phyloP scores from a whole-genome alignment of 371 early-diverging fungal species.

The Umbelopsis sp. region DNA sequence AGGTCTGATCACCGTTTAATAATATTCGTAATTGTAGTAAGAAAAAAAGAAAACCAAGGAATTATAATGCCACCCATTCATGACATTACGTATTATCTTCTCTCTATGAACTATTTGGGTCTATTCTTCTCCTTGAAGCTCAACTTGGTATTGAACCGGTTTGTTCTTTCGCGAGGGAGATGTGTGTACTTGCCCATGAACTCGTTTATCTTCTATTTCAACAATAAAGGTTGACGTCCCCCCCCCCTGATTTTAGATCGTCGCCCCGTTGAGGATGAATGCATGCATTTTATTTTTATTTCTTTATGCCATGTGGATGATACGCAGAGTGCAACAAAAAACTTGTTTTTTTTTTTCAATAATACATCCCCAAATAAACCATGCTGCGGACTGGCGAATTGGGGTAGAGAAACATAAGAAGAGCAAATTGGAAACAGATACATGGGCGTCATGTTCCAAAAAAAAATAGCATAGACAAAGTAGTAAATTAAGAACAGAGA shows the following conservation, averaged over 20 bases:
- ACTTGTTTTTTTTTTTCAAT: not conserved
- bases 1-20: constrained; percentile 8
- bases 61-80: no score
- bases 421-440: no score
- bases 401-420: constrained; percentile 1
- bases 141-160: no score
- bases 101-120: no score
- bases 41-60: no score
- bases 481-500: not conserved
- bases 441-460: no score
- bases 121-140: no score
- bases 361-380: constrained; percentile 6
- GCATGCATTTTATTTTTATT: not conserved
- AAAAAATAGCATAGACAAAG: not conserved
- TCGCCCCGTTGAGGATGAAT: not conserved
- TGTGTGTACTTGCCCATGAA: no score
- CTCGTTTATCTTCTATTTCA: not conserved
- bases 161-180: no score
- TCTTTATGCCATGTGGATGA: constrained; percentile 1
- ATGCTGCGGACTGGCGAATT: not conserved
- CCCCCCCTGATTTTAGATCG: not conserved
- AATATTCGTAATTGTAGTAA: not conserved
- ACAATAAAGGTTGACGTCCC: not conserved
- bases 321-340: constrained; percentile 13
- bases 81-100: no score